phyloP scores from a whole-genome alignment of 805 yeast species.

The Middelhovenomyces tepae region DNA sequence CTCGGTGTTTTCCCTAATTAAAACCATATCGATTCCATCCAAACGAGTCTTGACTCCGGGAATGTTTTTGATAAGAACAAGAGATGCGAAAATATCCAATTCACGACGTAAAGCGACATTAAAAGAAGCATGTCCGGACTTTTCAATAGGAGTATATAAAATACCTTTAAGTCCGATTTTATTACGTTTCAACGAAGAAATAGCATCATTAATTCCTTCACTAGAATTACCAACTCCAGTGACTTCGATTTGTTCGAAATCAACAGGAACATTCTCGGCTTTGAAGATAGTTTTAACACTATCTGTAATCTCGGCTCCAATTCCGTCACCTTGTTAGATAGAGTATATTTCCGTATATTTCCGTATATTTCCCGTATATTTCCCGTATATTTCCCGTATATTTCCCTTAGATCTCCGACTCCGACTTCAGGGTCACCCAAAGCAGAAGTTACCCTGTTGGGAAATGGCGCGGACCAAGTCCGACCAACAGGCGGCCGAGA shows the following conservation, averaged over 20 bases:
- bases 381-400: too few relatives aligned
- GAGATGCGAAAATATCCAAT: slow-evolving; percentile 88
- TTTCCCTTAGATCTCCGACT: too few relatives aligned
- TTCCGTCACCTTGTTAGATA: slow-evolving; percentile 69
- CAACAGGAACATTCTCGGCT: slow-evolving; percentile 83
- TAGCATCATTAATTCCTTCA: slow-evolving; percentile 71
- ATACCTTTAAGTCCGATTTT: slow-evolving; percentile 96
- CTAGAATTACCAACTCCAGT: slow-evolving; percentile 49
- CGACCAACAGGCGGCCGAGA: too few relatives aligned
- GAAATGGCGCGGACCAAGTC: too few relatives aligned
- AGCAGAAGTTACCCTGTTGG: too few relatives aligned
- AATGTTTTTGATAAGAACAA: slow-evolving; percentile 86
- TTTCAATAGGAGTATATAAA: slow-evolving; percentile 80
- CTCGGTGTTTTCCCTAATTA: slow-evolving; percentile 98
- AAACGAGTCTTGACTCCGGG: slow-evolving; percentile 91
- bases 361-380: not conserved
- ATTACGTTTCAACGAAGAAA: slow-evolving; percentile 86
- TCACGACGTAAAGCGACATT: slow-evolving; percentile 96
- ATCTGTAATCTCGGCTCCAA: slow-evolving; percentile 91
- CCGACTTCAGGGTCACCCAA: too few relatives aligned
- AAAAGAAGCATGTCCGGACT: slow-evolving; percentile 71
- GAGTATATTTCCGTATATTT: not conserved
- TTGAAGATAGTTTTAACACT: slow-evolving; percentile 86
- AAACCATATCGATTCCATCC: slow-evolving; percentile 80
- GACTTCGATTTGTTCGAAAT: slow-evolving; percentile 67